These are phyloP conservation scores for Mariannaea elegans DNA, from an alignment of 2,329 filamentous ascomycete species.

Conservation along the genomic window DNA sequence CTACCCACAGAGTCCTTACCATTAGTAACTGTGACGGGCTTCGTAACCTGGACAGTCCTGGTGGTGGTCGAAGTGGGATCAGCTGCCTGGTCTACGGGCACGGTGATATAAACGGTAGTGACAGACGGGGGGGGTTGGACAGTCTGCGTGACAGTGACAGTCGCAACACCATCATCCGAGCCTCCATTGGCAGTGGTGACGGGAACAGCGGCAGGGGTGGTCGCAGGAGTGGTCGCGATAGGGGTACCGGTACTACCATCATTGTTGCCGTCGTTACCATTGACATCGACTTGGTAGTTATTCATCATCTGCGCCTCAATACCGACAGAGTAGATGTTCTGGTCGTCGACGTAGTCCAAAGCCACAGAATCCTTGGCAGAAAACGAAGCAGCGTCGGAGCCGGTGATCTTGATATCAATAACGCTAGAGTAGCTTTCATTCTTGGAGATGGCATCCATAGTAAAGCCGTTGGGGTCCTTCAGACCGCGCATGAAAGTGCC, in stretches of 20 bases:
- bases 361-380: slow-evolving; percentile 33
- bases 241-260: slow-evolving; percentile 26
- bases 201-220: slow-evolving; percentile 9
- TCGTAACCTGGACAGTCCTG: slow-evolving; percentile 33
- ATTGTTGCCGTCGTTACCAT: slow-evolving; percentile 32
- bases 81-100: slow-evolving; percentile 39
- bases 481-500: slow-evolving; percentile 52
- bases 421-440: slow-evolving; percentile 55
- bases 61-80: slow-evolving; percentile 34
- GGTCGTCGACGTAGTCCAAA: slow-evolving; percentile 46
- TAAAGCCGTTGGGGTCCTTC: slow-evolving; percentile 48
- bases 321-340: slow-evolving; percentile 54
- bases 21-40: neutral
- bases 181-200: slow-evolving; percentile 27
- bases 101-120: slow-evolving; percentile 49
- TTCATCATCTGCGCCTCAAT: slow-evolving; percentile 56
- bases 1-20: slow-evolving; percentile 3
- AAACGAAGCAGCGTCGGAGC: slow-evolving; percentile 34
- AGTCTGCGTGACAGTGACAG: slow-evolving; percentile 49
- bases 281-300: slow-evolving; percentile 56
- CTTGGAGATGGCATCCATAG: slow-evolving; percentile 43
- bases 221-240: slow-evolving; percentile 21
- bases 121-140: slow-evolving; percentile 50
- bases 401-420: slow-evolving; percentile 51
- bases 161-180: slow-evolving; percentile 30